Base-by-base conservation (phyloP, 2,329 filamentous ascomycete genomes). In the Sporothrix protearum region DNA sequence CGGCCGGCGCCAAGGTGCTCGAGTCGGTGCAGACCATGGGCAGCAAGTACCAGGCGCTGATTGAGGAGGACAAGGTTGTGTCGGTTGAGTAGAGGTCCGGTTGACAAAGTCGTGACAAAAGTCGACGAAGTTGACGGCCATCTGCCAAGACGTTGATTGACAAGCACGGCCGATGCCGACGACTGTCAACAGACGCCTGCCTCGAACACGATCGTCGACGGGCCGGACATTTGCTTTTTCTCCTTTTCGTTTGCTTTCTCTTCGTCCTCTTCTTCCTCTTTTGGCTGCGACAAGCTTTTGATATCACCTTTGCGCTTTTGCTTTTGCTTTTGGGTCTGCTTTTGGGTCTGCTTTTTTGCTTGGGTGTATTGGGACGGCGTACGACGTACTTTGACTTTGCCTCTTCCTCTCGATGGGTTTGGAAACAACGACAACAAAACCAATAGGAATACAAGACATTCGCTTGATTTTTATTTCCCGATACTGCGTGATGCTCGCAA, bases 21-120 rank as follows among this genome's bases (percentile, higher is more conserved):
- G 85, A 92, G 72, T 85, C 85, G 5, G 86, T 97, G 39, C 86
- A 90, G 76, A 82, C 87, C 1, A 84, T 87, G 81, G 88, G 89
- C 72, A 79, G 82, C 73, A 73, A 86, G 73, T 90, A 89, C 80
- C 83, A 87, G 68, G 88, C 89, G 1, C 79, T 85, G 39, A 88
- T 97, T 74, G 94, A 97, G 81, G 89, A 94, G 77, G 93, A 97
- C 78, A 83, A 91, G 77, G 81, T 90, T 33, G 86, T 96, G 67
- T 84, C 87, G 14, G 83, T 84, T 19, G 69, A 74, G 30, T 75
- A 69, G 67, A 7, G 30, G 10, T 8, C 2, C 8, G 19, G 28
- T 39, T 9, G 45, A 68, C 16, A n/a, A 53, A 4, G n/a, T n/a
- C n/a, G n/a, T n/a, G n/a, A n/a, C n/a, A n/a, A n/a, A n/a, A n/a